Percentiles rank a stretch among this genome's conserved stretches.
These are phyloP conservation scores for Pholiota microspora DNA, from an alignment of 768 basidiomycete genomes.

Conservation along the genomic window DNA sequence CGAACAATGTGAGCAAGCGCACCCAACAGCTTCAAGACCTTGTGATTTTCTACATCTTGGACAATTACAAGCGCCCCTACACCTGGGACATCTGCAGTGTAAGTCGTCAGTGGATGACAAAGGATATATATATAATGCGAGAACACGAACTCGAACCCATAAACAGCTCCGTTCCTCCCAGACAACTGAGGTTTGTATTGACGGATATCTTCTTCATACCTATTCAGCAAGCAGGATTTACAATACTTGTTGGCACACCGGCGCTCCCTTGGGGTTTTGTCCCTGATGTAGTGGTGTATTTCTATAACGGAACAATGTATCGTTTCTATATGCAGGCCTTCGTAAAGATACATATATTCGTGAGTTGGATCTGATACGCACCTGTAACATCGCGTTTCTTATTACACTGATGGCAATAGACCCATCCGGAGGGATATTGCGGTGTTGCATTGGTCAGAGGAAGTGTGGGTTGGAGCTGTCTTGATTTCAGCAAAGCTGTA, in stretches of 20 bases:
- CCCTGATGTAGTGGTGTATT: neutral
- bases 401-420: slow-evolving; percentile 74
- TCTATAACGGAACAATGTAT: slow-evolving; percentile 29
- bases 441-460: slow-evolving; percentile 28
- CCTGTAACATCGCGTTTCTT: slow-evolving; percentile 55
- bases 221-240: slow-evolving; percentile 1
- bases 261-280: neutral
- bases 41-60: slow-evolving; percentile 59
- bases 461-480: slow-evolving; percentile 22
- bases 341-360: no score
- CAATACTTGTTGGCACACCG: slow-evolving; percentile 6
- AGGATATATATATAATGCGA: neutral
- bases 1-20: slow-evolving; percentile 17
- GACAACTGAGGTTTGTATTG: slow-evolving; percentile 61
- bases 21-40: slow-evolving; percentile 63
- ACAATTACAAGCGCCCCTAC: slow-evolving; percentile 68
- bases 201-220: slow-evolving; percentile 21
- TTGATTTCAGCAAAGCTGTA: slow-evolving; percentile 19
- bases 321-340: slow-evolving; percentile 14
- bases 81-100: slow-evolving; percentile 61
- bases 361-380: no score
- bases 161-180: slow-evolving; percentile 30
- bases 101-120: neutral
- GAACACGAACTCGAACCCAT: slow-evolving; percentile 48
- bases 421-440: slow-evolving; percentile 39